A percentile compares a stretch with the other conserved stretches of the same genome.
These are phyloP conservation scores for Ophiosphaerella korrae DNA, from an alignment of 2,329 filamentous ascomycete species.

Conservation along the genomic window DNA sequence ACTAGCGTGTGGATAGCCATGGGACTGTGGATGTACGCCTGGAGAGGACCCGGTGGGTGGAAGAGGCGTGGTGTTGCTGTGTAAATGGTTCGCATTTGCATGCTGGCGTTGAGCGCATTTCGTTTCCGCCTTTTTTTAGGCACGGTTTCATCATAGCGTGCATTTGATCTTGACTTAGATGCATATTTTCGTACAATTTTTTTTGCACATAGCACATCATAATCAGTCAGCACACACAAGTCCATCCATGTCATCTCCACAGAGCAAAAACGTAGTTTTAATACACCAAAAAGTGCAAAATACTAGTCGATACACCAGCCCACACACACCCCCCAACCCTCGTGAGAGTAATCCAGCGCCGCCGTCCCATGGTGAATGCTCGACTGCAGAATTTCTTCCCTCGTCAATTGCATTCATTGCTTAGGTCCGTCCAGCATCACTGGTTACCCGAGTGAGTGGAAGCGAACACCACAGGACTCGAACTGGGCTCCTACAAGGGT, in stretches of 20 bases:
- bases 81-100: constrained; percentile 18
- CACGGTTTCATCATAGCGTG: too few relatives aligned
- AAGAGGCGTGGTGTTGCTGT: constrained; percentile 74
- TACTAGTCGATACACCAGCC: constrained; percentile 46
- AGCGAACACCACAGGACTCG: constrained; percentile 48
- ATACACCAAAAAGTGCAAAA: constrained; percentile 26
- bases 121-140: neutral
- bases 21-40: constrained; percentile 75
- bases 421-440: constrained; percentile 50
- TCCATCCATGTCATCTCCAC: too few relatives aligned
- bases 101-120: neutral
- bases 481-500: constrained; percentile 48
- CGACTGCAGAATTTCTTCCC: constrained; percentile 52
- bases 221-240: too few relatives aligned
- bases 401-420: constrained; percentile 50
- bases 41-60: constrained; percentile 81
- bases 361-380: constrained; percentile 49
- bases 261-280: too few relatives aligned
- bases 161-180: too few relatives aligned
- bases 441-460: constrained; percentile 49
- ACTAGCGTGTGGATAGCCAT: constrained; percentile 78
- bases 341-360: constrained; percentile 48
- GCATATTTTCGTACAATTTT: too few relatives aligned
- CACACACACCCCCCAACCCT: constrained; percentile 42
- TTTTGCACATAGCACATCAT: too few relatives aligned